Evolutionary conservation across 176 grass and related monocot species (phyloP).

Genomic region (Juncus inflexus): DNA sequence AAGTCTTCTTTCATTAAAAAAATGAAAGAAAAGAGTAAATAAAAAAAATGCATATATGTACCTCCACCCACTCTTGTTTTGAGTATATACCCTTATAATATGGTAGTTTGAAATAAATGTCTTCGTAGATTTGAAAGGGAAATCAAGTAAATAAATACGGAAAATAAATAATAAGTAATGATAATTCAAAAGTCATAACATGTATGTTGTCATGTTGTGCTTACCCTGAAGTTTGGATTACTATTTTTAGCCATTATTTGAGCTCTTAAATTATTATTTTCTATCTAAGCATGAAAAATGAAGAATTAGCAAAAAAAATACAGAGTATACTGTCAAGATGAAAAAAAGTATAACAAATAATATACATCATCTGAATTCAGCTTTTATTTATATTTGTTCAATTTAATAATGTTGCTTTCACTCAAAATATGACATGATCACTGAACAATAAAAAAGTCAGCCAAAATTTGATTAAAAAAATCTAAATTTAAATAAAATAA

Average conservation of each 20-base stretch:
- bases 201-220: background rate
- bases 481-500: too few species aligned
- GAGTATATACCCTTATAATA: too few species aligned
- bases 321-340: conserved; percentile 3
- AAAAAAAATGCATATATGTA: background rate
- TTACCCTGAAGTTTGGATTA: conserved; percentile 11
- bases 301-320: too few species aligned
- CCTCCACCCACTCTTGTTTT: background rate
- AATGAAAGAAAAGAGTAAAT: background rate
- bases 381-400: background rate
- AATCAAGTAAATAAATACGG: background rate
- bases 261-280: conserved; percentile 4
- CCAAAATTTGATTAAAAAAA: too few species aligned
- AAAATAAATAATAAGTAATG: background rate
- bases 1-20: conserved; percentile 24
- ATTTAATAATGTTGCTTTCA: background rate
- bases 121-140: too few species aligned
- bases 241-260: conserved; percentile 18
- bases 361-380: conserved; percentile 4
- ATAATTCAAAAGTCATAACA: conserved; percentile 8
- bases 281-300: conserved; percentile 1
- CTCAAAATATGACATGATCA: too few species aligned
- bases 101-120: too few species aligned
- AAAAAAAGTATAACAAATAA: conserved; percentile 1
- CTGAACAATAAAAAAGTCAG: too few species aligned